Evolutionary conservation across 1,284 basidiomycete species (phyloP), one percentile per base, ranked within the genome.

Genomic region (Cryptococcus neoformans): DNA sequence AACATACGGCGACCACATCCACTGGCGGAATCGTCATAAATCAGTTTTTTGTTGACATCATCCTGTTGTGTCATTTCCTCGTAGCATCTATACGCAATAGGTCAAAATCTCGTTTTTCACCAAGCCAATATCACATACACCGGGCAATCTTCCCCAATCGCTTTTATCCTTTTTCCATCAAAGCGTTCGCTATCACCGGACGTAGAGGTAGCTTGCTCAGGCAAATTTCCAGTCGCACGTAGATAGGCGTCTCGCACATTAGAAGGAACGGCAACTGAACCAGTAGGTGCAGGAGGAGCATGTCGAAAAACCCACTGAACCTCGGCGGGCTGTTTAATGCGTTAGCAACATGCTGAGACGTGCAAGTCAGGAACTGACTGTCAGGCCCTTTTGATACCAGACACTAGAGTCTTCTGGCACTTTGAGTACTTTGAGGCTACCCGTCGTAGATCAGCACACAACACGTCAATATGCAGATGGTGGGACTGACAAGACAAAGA

Each of bases 1-100:
- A n/a, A 59, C 68, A 53, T 21, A 72, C 71, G 62, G 44, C 67
- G 69, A 0, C 72, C 72, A 45, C 72, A 74, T 21, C 72, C 72
- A 0, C 16, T 48, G 0, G 52, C 8, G 11, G 65, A 42, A 37
- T 67, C 62, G 51, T 74, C 72, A 45, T 63, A 74, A 1, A 63
- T 55, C 21, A 74, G 59, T 34, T 54, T 54, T 10, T 57, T 59
- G 2, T 28, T 45, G 28, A 51, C 53, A 17, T 64, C 53, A 17
- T 73, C 68, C 6, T 58, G 57, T 16, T 61, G 51, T 5, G 62
- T 63, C 68, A 71, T 73, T 55, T 64, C 68, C 11, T 71, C 69
- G 49, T 66, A 73, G 47, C 70, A 73, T 3, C 70, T 72, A 41
- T 16, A 17, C 2, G 11, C n/a, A 45, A n/a, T 21, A n/a, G 16